Conservation (phyloP, 1,139 yeast species). For the Debaryomycetaceae sp. region DNA sequence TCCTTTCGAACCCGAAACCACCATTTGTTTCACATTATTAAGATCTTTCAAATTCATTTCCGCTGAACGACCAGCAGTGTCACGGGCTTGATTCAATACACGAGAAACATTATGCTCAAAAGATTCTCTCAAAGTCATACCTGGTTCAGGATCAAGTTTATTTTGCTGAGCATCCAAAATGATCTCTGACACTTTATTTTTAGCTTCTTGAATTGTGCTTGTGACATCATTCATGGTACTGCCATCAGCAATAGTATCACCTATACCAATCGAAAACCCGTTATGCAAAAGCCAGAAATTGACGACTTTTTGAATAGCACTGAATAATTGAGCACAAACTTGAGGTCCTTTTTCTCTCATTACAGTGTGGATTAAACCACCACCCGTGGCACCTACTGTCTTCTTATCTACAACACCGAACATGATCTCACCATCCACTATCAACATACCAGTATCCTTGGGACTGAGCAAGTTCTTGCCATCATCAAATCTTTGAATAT, state of each 20-base stretch:
- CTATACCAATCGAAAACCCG: slow-evolving; percentile 98
- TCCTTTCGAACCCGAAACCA: slow-evolving; percentile 98
- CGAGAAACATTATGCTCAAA: slow-evolving; percentile 97
- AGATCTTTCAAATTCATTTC: slow-evolving; percentile 92
- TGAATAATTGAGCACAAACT: slow-evolving; percentile 85
- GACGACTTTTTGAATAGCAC: slow-evolving; percentile 91
- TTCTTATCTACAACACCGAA: slow-evolving; percentile 98
- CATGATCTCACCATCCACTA: slow-evolving; percentile 89
- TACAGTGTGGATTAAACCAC: slow-evolving; percentile 95
- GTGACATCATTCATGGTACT: slow-evolving; percentile 92
- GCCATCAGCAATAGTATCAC: slow-evolving; percentile 99
- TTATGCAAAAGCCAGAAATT: slow-evolving; percentile 95
- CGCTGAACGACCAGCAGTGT: slow-evolving; percentile 97
- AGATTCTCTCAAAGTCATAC: slow-evolving; percentile 98
- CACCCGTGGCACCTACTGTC: slow-evolving; percentile 97
- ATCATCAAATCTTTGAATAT: slow-evolving; percentile 89
- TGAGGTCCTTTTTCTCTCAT: slow-evolving; percentile 96
- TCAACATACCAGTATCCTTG: slow-evolving; percentile 87
- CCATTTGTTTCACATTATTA: slow-evolving; percentile 98
- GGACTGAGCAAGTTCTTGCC: slow-evolving; percentile 82
- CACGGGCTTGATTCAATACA: slow-evolving; percentile 97
- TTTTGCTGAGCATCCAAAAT: slow-evolving; percentile 90
- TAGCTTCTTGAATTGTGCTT: slow-evolving; percentile 88
- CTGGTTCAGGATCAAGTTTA: slow-evolving; percentile 89
- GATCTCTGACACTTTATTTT: slow-evolving; percentile 87